Conservation (phyloP, 768 basidiomycete genomes). For the Xerocomus potaroensis region DNA sequence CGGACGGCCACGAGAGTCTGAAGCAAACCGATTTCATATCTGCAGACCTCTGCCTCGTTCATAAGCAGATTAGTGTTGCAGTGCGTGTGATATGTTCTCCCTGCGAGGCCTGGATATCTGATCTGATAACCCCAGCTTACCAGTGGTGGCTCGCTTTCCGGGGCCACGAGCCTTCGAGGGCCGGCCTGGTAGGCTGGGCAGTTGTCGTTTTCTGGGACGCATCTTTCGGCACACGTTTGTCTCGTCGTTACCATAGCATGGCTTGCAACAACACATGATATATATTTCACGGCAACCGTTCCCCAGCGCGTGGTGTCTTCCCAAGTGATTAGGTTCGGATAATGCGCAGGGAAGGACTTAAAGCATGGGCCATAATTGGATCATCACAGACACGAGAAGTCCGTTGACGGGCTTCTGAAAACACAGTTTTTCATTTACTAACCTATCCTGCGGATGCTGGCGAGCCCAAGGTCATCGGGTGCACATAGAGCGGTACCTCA, state of each 20-base stretch:
- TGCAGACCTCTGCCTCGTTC: slow-evolving; percentile 31
- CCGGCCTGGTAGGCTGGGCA: slow-evolving; percentile 28
- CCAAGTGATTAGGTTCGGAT: too few species aligned
- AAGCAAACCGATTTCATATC: neutral
- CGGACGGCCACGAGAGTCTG: neutral
- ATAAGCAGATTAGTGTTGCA: slow-evolving; percentile 30
- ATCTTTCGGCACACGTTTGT: too few species aligned
- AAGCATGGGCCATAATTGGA: too few species aligned
- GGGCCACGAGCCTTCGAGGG: slow-evolving; percentile 25
- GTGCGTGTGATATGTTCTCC: slow-evolving; percentile 13
- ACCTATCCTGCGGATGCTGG: neutral
- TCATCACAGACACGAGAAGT: neutral
- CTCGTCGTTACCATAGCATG: neutral
- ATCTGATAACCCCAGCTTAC: slow-evolving; percentile 22
- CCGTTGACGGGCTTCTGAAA: slow-evolving; percentile 1
- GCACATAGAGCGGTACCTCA: slow-evolving; percentile 8
- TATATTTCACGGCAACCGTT: neutral
- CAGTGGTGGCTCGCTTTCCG: slow-evolving; percentile 29
- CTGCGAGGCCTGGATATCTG: neutral
- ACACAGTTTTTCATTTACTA: neutral
- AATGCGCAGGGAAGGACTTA: too few species aligned
- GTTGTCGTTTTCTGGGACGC: neutral
- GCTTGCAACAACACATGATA: neutral
- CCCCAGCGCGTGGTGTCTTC: too few species aligned
- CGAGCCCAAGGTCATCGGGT: neutral